A percentile compares a stretch with the other conserved stretches of the same genome.
Conservation (phyloP, 495 filamentous ascomycete species). For the Hypoxylon lienhwacheense region DNA sequence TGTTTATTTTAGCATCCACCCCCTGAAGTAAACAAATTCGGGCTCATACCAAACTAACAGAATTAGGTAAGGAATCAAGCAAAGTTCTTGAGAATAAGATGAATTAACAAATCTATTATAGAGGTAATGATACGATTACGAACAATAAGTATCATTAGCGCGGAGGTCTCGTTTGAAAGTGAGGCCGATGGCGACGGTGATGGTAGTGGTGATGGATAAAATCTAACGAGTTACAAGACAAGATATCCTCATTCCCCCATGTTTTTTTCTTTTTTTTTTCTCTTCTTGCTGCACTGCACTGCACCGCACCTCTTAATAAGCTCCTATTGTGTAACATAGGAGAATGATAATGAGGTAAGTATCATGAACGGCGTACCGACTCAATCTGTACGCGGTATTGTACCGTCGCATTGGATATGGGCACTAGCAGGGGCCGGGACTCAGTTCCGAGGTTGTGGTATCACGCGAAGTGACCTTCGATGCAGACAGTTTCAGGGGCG, state of each 20-base stretch:
- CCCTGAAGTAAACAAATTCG: too few relatives aligned
- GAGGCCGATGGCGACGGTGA: slow-evolving; percentile 27
- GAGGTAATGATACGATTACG: too few relatives aligned
- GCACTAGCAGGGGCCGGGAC: slow-evolving; percentile 20
- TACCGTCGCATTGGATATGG: slow-evolving; percentile 22
- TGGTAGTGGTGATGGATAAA: slow-evolving; percentile 21
- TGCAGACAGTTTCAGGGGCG: slow-evolving; percentile 32
- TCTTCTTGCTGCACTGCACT: too few relatives aligned
- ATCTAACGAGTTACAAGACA: slow-evolving; percentile 6
- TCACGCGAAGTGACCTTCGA: slow-evolving; percentile 32
- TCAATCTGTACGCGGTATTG: background rate
- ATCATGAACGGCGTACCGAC: background rate
- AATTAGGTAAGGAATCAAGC: too few relatives aligned
- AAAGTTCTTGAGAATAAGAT: too few relatives aligned
- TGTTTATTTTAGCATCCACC: too few relatives aligned
- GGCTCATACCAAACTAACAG: too few relatives aligned
- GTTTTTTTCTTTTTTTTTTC: background rate
- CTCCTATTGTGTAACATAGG: too few relatives aligned
- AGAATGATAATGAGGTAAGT: too few relatives aligned
- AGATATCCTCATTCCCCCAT: slow-evolving; percentile 1
- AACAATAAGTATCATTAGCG: slow-evolving; percentile 8
- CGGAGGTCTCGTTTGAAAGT: slow-evolving; percentile 17
- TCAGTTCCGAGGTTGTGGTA: slow-evolving; percentile 33
- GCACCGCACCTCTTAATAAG: slow-evolving; percentile 4
- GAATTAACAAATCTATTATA: too few relatives aligned